phyloP scores from a whole-genome alignment of 1,284 basidiomycete species.

The Pascua guehoae region DNA sequence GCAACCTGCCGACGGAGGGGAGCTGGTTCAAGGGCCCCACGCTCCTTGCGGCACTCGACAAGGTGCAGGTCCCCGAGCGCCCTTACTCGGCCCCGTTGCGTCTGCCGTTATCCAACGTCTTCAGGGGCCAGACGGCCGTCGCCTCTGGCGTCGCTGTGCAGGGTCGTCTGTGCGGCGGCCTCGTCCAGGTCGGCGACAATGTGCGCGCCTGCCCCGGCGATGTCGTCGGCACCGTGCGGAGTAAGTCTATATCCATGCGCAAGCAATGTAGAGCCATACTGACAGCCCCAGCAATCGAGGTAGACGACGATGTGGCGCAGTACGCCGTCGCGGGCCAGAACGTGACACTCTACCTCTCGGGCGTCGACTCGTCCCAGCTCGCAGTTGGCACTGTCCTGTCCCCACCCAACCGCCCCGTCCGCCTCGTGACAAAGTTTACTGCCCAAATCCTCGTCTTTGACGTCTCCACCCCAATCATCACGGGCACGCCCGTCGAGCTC shows the following conservation, averaged over 20 bases:
- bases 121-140: conserved; percentile 75
- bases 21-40: conserved; percentile 85
- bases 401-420: conserved; percentile 63
- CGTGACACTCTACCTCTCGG: conserved; percentile 75
- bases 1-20: conserved; percentile 28
- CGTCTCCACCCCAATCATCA: conserved; percentile 80
- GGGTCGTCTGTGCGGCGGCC: conserved; percentile 81
- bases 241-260: conserved; percentile 52
- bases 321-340: conserved; percentile 92
- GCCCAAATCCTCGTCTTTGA: conserved; percentile 94
- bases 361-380: conserved; percentile 81
- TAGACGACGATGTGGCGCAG: conserved; percentile 70
- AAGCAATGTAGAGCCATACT: not conserved
- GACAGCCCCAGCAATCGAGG: conserved; percentile 58
- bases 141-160: conserved; percentile 70
- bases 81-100: conserved; percentile 75
- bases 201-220: conserved; percentile 87
- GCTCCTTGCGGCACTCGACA: conserved; percentile 76
- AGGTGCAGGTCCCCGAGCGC: conserved; percentile 73
- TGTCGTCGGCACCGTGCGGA: conserved; percentile 76
- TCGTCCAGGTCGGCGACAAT: conserved; percentile 88
- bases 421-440: conserved; percentile 69
- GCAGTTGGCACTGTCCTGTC: conserved; percentile 87
- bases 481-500: conserved; percentile 83
- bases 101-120: conserved; percentile 91